Evolutionary conservation across 1,284 basidiomycete species (phyloP), one percentile per base, ranked within the genome.

Genomic region (Cryptococcus sp.): DNA sequence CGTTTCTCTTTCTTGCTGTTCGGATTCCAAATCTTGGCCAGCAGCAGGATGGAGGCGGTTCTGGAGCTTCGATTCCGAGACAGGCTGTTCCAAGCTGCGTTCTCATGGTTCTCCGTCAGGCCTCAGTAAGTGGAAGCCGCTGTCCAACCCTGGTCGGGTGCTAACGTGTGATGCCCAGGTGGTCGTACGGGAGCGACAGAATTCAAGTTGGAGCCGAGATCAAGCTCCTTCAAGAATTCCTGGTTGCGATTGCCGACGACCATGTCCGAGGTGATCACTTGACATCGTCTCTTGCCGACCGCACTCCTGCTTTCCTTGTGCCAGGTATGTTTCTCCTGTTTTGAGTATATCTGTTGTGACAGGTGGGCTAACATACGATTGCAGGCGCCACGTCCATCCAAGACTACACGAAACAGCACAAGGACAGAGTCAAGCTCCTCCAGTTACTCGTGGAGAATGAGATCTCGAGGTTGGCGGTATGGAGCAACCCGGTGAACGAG

Each of bases 101-200:
- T 92, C 63, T 84, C 85, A 4, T 98, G 96, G 96, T 99, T 98
- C 77, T 81, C 87, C n/a, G 83, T 87, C 37, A 83, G 87, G 15
- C 89, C 91, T 11, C 88, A 91, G 91, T 93, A 71, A 75, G 88
- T 78, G 1, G 2, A 4, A 11, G 11, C 15, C 36, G 23, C 6
- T 28, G 11, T 24, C 46, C 24, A n/a, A 6, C 12, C 12, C 12
- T 13, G n/a, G 23, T 6, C 11, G 28, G 28, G 16, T 24, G n/a
- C 46, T 47, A 11, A 47, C 18, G 4, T 47, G 4, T 3, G 9
- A 33, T 9, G 7, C 8, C 2, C 24, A 93, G 91, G 66, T 98
- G 95, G 94, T 87, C 92, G 5, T 97, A 88, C 72, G 96, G 95
- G 28, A 87, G 90, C 23, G 91, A 91, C 76, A 85, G 91, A 4